A percentile compares a stretch with the other conserved stretches of the same genome.
phyloP scores from a whole-genome alignment of 2,329 filamentous ascomycete species.

The Hymenoscyphus linearis region DNA sequence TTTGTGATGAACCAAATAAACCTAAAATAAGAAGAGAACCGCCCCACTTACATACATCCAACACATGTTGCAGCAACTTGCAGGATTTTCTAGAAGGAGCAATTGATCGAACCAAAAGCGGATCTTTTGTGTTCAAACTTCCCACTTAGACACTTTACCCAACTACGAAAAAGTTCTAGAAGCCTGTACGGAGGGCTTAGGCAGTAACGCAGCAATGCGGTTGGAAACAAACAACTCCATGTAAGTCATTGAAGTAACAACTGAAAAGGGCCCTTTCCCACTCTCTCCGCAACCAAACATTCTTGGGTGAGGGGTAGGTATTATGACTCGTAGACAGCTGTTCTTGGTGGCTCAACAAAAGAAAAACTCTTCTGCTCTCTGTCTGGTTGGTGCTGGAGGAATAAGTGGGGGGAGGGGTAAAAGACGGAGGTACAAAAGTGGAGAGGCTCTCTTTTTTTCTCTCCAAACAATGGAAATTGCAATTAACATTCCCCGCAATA shows the following conservation, averaged over 20 bases:
- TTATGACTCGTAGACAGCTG: background rate
- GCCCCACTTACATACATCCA: background rate
- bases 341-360: background rate
- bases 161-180: background rate
- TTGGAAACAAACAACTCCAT: background rate
- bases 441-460: background rate
- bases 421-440: background rate
- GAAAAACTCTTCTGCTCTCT: background rate
- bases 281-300: background rate
- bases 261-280: background rate
- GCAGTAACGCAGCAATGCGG: background rate
- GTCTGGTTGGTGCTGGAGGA: background rate
- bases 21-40: background rate
- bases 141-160: background rate
- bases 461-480: background rate
- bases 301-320: background rate
- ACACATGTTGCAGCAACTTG: background rate
- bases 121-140: too few species aligned
- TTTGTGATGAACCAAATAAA: background rate
- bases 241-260: background rate
- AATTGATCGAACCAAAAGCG: background rate
- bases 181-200: background rate
- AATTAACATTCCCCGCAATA: background rate
- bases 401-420: constrained; percentile 1
- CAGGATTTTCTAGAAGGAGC: background rate